Evolutionary conservation across 2,329 filamentous ascomycete species (phyloP).

Genomic region (Xylariomycetidae sp.): DNA sequence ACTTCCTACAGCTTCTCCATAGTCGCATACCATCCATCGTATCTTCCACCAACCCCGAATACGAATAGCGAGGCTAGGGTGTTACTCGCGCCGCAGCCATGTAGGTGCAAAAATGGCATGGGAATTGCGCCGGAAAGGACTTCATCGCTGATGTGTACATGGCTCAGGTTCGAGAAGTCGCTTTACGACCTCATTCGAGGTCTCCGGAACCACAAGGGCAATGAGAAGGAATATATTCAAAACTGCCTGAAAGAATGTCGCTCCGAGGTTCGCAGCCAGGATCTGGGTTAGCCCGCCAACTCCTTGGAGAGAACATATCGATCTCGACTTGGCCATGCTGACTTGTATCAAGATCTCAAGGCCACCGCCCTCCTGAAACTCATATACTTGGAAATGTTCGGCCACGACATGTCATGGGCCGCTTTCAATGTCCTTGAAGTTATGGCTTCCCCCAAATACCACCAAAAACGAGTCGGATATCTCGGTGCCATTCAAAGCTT

Average conservation of each 20-base stretch:
- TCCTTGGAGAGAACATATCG: conserved; percentile 1
- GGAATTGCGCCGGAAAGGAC: not conserved
- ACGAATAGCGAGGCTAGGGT: conserved; percentile 1
- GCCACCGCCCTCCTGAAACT: conserved; percentile 93
- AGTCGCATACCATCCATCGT: not conserved
- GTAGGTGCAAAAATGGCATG: conserved; percentile 11
- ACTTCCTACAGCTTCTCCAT: conserved; percentile 5
- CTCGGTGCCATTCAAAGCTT: conserved; percentile 95
- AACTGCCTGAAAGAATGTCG: conserved; percentile 93
- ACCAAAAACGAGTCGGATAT: conserved; percentile 94
- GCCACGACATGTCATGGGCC: conserved; percentile 99
- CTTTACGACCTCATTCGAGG: conserved; percentile 98
- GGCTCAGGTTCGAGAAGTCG: conserved; percentile 91
- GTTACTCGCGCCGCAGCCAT: not conserved
- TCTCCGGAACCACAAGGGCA: conserved; percentile 90
- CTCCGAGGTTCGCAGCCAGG: conserved; percentile 82
- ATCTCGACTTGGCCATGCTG: conserved; percentile 12
- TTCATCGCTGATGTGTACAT: conserved; percentile 19
- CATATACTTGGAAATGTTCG: conserved; percentile 98
- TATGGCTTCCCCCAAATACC: conserved; percentile 93
- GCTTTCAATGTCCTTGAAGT: conserved; percentile 98
- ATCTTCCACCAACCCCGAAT: not conserved
- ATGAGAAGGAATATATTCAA: conserved; percentile 92
- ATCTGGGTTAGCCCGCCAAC: conserved; percentile 65
- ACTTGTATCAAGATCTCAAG: conserved; percentile 67